Base-by-base conservation (phyloP, 2,329 filamentous ascomycete species). In the Shiraia sp. region DNA sequence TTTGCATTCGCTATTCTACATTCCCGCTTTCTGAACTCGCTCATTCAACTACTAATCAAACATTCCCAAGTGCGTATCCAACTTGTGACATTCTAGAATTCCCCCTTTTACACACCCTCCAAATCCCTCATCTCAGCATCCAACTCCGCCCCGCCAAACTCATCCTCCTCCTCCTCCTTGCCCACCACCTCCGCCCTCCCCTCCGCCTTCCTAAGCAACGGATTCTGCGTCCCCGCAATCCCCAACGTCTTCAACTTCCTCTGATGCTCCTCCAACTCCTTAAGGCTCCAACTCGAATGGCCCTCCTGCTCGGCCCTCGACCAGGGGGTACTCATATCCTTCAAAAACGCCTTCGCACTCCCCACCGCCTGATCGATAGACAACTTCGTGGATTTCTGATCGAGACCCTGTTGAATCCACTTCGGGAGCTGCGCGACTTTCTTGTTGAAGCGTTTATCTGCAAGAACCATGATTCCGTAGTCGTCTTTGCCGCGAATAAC, bases 401-500 rank as follows among this genome's bases (percentile, higher is more conserved):
- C 76, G 46, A 99, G 79, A 3, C 87, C 90, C 64, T 95, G 87
- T 50, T 86, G 88, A 63, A 99, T 99, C 93, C 93, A 99, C 66
- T 96, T 96, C 9, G 93, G 93, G 19, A 99, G 77, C 71, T 99
- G 95, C 3, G 72, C 78, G 26, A 90, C 80, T 73, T 97, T 97
- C 74, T 93, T 95, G 66, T 90, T 86, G 70, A 96, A 99, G 13
- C 93, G 83, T 29, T 89, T 85, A 68, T 99, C 93, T 2, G 95
- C 93, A 19, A 99, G 78, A 4, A 99, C 92, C 93, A 99, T 99
- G 75, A 99, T 89, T n/a, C 93, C 93, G 69, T 99, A 99, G 70
- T 99, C 93, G 65, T 99, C 95, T 69, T 99, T 99, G 16, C 93
- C 93, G 59, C 93, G 81, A 49, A 99, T 76, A 30, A 99, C 93